Base-by-base conservation (phyloP, 192 early-diverging fungal species). In the Mortierella hygrophila region DNA sequence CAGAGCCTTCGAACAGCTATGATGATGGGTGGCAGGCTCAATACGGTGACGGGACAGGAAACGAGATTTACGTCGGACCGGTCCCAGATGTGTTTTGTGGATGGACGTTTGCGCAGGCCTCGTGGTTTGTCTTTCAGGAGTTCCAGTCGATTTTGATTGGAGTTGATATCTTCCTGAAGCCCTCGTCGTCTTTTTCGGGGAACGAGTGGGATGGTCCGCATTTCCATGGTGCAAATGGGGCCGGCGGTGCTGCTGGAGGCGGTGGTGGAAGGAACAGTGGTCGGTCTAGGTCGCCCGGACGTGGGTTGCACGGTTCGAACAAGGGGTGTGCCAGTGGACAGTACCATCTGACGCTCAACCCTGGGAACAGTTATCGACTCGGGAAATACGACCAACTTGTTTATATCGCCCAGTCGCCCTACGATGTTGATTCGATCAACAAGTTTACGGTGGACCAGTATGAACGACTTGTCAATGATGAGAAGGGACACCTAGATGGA, bases 31-130 rank as follows among this genome's bases (percentile, higher is more conserved):
- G 94, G 94, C 84, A 91, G 71, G 92, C 93, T 10, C 93, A 94
- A 60, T 95, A 94, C 74, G 93, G 92, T 38, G 94, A 95, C 74
- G 94, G 94, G 0, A 90, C 88, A 5, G 92, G 91, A 47, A 95
- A 95, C 75, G 93, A 96, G 77, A 76, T 95, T 3, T 94, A 94
- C 74, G 85, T 87, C 7, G 82, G 82, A 40, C 81, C 86, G 2
- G 82, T 93, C n/a, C 91, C 92, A 54, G 73, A 88, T 6, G 80
- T 90, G 32, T 91, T 96, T 68, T 88, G 91, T n/a, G 93, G 94
- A 4, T 79, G 90, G 60, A 81, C 85, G 32, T 96, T 96, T 81
- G 85, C 88, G 20, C 89, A 92, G n/a, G 91, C 89, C 15, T 84
- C 94, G 3, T 94, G 89, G 87, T 85, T 85, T 68, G 55, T 85